phyloP scores from a whole-genome alignment of 2,329 filamentous ascomycete species.

The Aulographum hederae region DNA sequence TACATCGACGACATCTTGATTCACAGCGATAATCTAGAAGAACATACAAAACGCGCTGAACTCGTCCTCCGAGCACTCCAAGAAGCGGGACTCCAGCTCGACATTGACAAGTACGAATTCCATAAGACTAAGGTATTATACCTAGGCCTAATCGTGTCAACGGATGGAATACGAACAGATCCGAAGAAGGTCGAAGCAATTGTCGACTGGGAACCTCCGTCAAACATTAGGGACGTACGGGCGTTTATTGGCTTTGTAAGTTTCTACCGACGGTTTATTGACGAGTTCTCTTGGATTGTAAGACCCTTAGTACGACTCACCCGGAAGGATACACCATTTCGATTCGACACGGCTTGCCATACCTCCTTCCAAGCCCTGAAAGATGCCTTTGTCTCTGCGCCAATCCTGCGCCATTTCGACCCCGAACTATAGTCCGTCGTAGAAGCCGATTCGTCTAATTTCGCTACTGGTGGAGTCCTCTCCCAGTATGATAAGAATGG shows the following conservation, averaged over 20 bases:
- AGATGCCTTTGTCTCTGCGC: conserved; percentile 6
- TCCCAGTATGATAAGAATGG: conserved; percentile 5
- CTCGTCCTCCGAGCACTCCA: conserved; percentile 2
- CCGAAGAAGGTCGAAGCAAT: conserved; percentile 7
- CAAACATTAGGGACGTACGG: conserved; percentile 6
- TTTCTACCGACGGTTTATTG: conserved; percentile 13
- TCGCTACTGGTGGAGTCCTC: conserved; percentile 2
- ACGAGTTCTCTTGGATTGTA: conserved; percentile 7
- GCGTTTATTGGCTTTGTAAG: conserved; percentile 13
- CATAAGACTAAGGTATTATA: conserved; percentile 11
- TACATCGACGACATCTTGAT: conserved; percentile 11
- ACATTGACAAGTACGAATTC: conserved; percentile 12
- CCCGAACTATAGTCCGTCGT: conserved; percentile 4
- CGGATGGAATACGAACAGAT: conserved; percentile 10
- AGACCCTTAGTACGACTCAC: conserved; percentile 7
- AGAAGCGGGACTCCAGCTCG: conserved; percentile 4
- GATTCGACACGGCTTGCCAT: not conserved
- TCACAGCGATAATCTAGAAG: conserved; percentile 5
- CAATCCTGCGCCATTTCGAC: conserved; percentile 9
- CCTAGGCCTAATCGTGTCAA: conserved; percentile 10
- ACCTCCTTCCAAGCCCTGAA: conserved; percentile 5
- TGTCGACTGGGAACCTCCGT: conserved; percentile 7
- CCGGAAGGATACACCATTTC: conserved; percentile 3
- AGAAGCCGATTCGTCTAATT: conserved; percentile 9
- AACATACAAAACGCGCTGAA: conserved; percentile 3